Percentiles rank a stretch among this genome's conserved stretches.
Conservation (phyloP, 2,329 filamentous ascomycete genomes). For the Fusarium agapanthi region DNA sequence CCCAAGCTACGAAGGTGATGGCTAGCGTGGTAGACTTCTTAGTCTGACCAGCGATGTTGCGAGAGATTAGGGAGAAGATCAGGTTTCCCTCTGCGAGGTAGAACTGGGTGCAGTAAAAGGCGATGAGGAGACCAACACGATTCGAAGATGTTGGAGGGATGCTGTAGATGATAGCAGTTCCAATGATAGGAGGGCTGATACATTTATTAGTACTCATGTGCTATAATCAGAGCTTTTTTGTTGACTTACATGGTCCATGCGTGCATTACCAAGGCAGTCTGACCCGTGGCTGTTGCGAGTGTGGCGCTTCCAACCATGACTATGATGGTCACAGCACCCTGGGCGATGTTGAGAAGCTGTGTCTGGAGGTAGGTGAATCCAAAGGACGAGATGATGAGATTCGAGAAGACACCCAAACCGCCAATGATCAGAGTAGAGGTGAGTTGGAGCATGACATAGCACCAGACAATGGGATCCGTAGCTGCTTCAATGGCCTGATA, state of each 20-base stretch:
- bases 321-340: conserved; percentile 44
- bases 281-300: conserved; percentile 19
- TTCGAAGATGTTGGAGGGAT: conserved; percentile 43
- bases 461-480: not conserved
- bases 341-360: not conserved
- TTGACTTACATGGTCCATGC: not conserved
- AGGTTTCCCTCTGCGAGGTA: not conserved
- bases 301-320: conserved; percentile 43
- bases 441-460: not conserved
- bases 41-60: conserved; percentile 52
- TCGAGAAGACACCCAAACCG: not conserved
- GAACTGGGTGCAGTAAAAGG: conserved; percentile 54
- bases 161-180: conserved; percentile 52
- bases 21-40: conserved; percentile 55
- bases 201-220: not conserved
- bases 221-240: not conserved
- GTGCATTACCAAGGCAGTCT: conserved; percentile 4
- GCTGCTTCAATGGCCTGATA: not conserved
- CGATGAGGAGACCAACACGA: conserved; percentile 49
- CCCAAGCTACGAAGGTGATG: conserved; percentile 53
- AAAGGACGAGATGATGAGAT: not conserved
- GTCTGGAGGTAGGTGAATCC: conserved; percentile 23
- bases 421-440: not conserved
- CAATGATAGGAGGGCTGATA: conserved; percentile 45
- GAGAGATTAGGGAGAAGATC: not conserved